phyloP scores from a whole-genome alignment of 2,329 filamentous ascomycete species.

The Mollisia scopiformis region DNA sequence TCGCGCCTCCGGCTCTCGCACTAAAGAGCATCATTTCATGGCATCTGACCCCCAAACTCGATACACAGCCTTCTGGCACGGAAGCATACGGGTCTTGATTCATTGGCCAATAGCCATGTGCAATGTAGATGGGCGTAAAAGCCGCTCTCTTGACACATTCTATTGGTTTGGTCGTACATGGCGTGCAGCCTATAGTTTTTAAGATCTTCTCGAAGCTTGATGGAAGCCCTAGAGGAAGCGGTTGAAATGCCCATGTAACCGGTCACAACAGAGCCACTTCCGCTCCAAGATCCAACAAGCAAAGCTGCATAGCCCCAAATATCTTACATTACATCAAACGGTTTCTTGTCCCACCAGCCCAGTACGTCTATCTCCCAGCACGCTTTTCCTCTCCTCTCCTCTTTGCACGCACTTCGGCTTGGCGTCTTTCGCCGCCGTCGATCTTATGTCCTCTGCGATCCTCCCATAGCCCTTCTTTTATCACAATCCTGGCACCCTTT shows the following conservation, averaged over 20 bases:
- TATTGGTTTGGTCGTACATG: constrained; percentile 4
- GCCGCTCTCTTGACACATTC: neutral
- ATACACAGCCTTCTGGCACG: neutral
- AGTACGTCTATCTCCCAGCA: constrained; percentile 38
- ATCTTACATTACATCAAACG: constrained; percentile 33
- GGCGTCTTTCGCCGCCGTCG: constrained; percentile 92
- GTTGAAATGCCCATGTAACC: neutral
- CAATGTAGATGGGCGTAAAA: neutral
- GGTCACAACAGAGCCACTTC: constrained; percentile 9
- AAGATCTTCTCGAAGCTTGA: constrained; percentile 13
- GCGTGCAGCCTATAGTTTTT: constrained; percentile 17
- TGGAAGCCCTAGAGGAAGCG: constrained; percentile 8
- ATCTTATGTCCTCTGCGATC: constrained; percentile 85
- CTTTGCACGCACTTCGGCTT: constrained; percentile 85
- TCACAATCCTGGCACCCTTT: constrained; percentile 65
- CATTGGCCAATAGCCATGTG: neutral
- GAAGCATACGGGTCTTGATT: neutral
- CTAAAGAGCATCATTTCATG: neutral
- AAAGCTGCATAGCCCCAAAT: constrained; percentile 28
- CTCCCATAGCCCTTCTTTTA: constrained; percentile 93
- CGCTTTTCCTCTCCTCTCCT: constrained; percentile 71
- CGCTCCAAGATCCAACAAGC: constrained; percentile 6
- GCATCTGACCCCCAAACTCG: constrained; percentile 10
- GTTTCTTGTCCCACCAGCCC: constrained; percentile 15
- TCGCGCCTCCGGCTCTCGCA: constrained; percentile 5